These are phyloP conservation scores for Yamadazyma diospyri DNA, from an alignment of 1,139 yeast genomes.

Conservation along the genomic window DNA sequence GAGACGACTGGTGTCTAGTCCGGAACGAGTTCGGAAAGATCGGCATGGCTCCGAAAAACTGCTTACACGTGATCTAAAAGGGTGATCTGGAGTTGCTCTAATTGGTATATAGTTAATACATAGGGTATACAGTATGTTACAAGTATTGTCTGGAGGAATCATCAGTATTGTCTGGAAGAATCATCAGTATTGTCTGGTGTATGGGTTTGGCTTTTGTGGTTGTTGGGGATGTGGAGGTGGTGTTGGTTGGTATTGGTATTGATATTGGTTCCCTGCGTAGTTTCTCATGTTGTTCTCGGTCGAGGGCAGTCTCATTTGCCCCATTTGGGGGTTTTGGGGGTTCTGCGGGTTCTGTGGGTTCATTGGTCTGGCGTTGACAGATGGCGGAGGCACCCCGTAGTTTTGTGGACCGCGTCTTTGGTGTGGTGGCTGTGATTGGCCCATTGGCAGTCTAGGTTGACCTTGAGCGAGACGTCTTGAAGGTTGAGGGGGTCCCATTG, in stretches of 20 bases:
- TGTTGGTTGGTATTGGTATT: conserved; percentile 12
- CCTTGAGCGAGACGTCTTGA: conserved; percentile 5
- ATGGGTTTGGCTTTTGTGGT: conserved; percentile 10
- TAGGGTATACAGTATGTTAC: conserved; percentile 6
- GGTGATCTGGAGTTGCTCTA: not conserved
- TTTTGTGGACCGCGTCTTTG: conserved; percentile 11
- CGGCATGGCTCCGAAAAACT: conserved; percentile 37
- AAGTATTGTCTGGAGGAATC: no score
- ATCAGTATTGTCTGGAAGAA: no score
- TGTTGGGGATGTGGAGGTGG: conserved; percentile 7
- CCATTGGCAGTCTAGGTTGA: conserved; percentile 3
- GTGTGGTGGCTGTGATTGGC: not conserved
- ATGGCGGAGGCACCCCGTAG: conserved; percentile 12
- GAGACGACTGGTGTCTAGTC: conserved; percentile 43
- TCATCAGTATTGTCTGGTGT: conserved; percentile 15
- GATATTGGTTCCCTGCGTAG: conserved; percentile 9
- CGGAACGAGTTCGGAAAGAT: conserved; percentile 22
- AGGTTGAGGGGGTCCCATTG: conserved; percentile 3
- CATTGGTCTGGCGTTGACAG: no score
- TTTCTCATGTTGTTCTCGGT: conserved; percentile 11
- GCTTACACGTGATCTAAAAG: conserved; percentile 16
- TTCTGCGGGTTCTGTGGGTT: conserved; percentile 1
- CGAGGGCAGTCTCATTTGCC: conserved; percentile 1
- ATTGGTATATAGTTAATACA: not conserved
- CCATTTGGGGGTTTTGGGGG: conserved; percentile 3